Base-by-base conservation (phyloP, 345 rosid genomes). In the Lumnitzera littorea region DNA sequence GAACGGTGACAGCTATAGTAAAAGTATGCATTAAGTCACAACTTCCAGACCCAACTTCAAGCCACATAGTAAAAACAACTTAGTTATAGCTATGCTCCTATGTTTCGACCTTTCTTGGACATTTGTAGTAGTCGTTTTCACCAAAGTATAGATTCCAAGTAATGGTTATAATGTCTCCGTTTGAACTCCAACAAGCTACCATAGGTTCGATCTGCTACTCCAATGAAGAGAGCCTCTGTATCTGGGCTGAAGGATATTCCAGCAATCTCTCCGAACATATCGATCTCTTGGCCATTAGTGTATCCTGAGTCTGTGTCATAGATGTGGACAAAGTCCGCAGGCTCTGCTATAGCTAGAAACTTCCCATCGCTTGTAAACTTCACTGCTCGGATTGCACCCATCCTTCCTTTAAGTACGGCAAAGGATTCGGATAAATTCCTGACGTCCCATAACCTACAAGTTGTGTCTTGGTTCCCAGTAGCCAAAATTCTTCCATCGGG, bases 401-500 rank as follows among this genome's bases (percentile, higher is more conserved):
- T 29, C 36, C 36, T 29, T 29, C 36, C 36, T 29, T 29, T 29
- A 53, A 89, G 62, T 1, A 82, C 80, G 46, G 82, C 77, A 0
- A 89, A 50, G 23, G 94, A 86, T 58, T 68, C 51, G 24, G 91
- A 80, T 10, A 81, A 51, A 65, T 89, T 86, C 67, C 96, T 75
- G 43, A 74, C 62, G 69, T 89, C 96, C 96, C 96, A 89, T 48
- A 89, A 72, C 59, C 94, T 77, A 65, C 94, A 89, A 1, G 88
- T 86, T 13, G 91, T 89, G 82, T 89, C 96, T 66, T 89, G 89
- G 66, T 84, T 89, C 11, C 96, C 91, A 2, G 94, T 84, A n/a
- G 94, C 94, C 70, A 89, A 50, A 69, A 86, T 72, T 24, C 62
- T 76, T 3, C 96, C 94, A 27, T 84, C 79, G 1, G 94, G 92